phyloP scores from a whole-genome alignment of 495 filamentous ascomycete species.

The Bacidia rubella region DNA sequence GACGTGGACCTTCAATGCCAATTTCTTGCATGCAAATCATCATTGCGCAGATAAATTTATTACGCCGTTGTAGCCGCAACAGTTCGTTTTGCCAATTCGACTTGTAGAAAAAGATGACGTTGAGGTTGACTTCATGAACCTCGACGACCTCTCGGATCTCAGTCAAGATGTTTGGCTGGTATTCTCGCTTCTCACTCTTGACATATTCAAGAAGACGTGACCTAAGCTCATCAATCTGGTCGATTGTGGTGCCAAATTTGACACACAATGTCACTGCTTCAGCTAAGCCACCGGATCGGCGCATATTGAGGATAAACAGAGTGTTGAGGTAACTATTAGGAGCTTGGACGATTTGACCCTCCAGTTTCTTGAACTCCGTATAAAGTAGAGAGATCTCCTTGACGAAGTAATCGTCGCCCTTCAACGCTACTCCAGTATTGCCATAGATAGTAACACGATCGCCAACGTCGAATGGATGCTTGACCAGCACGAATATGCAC shows the following conservation, averaged over 20 bases:
- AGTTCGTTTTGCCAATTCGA: slow-evolving; percentile 90
- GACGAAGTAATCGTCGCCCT: slow-evolving; percentile 89
- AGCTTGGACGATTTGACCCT: slow-evolving; percentile 89
- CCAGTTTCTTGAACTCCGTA: slow-evolving; percentile 97
- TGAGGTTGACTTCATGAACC: slow-evolving; percentile 64
- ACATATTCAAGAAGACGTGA: slow-evolving; percentile 78
- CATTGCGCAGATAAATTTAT: slow-evolving; percentile 88
- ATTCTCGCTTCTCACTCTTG: slow-evolving; percentile 76
- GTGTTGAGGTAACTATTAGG: slow-evolving; percentile 89
- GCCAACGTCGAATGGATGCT: slow-evolving; percentile 95
- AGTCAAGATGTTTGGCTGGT: slow-evolving; percentile 78
- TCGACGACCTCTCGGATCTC: slow-evolving; percentile 60
- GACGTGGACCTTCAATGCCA: slow-evolving; percentile 75
- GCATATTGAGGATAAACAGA: slow-evolving; percentile 88
- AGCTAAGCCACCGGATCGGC: slow-evolving; percentile 75
- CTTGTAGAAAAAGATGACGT: slow-evolving; percentile 97
- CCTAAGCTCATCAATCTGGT: slow-evolving; percentile 76
- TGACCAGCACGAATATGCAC: slow-evolving; percentile 91
- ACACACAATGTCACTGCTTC: slow-evolving; percentile 75
- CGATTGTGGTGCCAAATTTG: slow-evolving; percentile 78
- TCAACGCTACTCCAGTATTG: slow-evolving; percentile 62
- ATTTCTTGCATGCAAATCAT: slow-evolving; percentile 78
- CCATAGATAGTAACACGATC: slow-evolving; percentile 87
- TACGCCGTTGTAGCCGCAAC: slow-evolving; percentile 74
- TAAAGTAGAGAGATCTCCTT: slow-evolving; percentile 90